Conservation (phyloP, 305 asterid genomes). For the Salvia sclarea region DNA sequence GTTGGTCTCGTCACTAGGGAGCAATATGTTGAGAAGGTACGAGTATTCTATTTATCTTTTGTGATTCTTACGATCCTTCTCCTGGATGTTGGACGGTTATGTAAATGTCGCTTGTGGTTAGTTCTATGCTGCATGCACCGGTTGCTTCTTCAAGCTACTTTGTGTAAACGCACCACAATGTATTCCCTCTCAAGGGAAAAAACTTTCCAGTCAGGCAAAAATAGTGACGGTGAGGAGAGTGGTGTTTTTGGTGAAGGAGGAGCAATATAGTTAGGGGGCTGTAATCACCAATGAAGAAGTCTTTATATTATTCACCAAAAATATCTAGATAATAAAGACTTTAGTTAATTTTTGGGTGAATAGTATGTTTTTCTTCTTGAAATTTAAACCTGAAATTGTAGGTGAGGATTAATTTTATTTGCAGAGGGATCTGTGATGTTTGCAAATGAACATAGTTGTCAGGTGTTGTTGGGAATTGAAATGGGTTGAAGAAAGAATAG, state of each 20-base stretch:
- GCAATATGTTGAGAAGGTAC: slow-evolving; percentile 93
- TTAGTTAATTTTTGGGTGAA: background rate
- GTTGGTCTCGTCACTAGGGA: slow-evolving; percentile 96
- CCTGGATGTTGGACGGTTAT: slow-evolving; percentile 9
- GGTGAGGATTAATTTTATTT: background rate
- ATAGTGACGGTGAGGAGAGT: background rate
- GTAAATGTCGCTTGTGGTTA: slow-evolving; percentile 1
- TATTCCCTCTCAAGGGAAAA: background rate
- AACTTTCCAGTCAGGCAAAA: background rate
- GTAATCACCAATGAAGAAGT: background rate
- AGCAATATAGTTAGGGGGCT: background rate
- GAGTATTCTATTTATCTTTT: background rate
- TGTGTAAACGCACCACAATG: background rate
- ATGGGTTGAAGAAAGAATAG: background rate
- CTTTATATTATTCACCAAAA: background rate
- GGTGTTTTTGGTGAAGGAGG: background rate
- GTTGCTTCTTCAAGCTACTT: background rate
- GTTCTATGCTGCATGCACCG: background rate
- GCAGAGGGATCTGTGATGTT: background rate
- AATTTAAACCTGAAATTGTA: background rate
- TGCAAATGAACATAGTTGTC: background rate
- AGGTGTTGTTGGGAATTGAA: background rate
- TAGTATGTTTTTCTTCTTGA: background rate
- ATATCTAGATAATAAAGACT: background rate
- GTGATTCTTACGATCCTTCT: background rate